These are phyloP conservation scores for Solanum aculeatissimum DNA, from an alignment of 305 asterid genomes.

Conservation along the genomic window DNA sequence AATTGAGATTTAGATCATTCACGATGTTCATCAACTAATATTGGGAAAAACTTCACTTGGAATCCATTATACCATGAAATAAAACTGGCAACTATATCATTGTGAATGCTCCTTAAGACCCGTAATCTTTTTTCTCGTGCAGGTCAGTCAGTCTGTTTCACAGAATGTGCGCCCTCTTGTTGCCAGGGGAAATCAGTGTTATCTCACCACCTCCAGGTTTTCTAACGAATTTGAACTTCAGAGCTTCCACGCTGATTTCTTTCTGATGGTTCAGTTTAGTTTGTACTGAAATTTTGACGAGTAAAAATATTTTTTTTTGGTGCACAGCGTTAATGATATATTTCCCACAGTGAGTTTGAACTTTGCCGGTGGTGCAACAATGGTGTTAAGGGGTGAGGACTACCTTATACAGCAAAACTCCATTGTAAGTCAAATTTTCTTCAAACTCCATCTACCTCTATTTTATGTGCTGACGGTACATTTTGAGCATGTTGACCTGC, in stretches of 20 bases:
- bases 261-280: not conserved
- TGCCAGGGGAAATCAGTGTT: slow-evolving; percentile 62
- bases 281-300: not conserved
- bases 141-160: slow-evolving; percentile 56
- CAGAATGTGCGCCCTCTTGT: slow-evolving; percentile 44
- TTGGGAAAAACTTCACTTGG: not conserved
- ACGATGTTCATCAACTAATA: not conserved
- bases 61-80: not conserved
- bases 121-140: slow-evolving; percentile 7
- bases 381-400: slow-evolving; percentile 63
- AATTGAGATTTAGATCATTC: not conserved
- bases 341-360: slow-evolving; percentile 64
- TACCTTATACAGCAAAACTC: slow-evolving; percentile 82
- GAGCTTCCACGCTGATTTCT: not conserved
- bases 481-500: not conserved
- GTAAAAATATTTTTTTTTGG: not conserved
- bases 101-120: not conserved
- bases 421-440: slow-evolving; percentile 40
- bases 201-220: slow-evolving; percentile 64
- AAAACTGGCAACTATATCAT: not conserved
- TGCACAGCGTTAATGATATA: slow-evolving; percentile 45
- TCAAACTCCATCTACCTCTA: not conserved
- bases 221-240: not conserved
- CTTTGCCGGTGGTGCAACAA: slow-evolving; percentile 81
- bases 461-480: not conserved